phyloP scores from a whole-genome alignment of 208 protist genomes.

The Crithidia bombi region DNA sequence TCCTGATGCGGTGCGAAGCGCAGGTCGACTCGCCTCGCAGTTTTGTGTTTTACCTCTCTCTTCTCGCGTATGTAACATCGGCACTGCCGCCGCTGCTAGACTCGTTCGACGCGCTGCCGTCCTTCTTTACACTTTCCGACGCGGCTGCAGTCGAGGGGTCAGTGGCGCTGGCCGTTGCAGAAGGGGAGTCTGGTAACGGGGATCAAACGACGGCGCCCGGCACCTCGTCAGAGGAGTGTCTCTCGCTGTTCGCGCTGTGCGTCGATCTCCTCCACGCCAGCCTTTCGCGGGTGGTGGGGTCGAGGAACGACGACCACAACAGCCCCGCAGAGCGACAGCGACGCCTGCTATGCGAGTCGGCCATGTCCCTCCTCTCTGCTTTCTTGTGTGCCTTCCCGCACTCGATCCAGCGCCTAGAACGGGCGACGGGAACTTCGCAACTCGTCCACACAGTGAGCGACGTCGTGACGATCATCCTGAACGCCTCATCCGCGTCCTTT shows the following conservation, averaged over 20 bases:
- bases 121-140: conserved; percentile 23
- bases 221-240: neutral
- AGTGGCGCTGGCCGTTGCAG: neutral
- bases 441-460: conserved; percentile 17
- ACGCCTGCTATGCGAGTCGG: conserved; percentile 26
- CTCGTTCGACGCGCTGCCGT: conserved; percentile 25
- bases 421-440: conserved; percentile 1
- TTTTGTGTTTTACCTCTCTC: conserved; percentile 35
- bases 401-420: conserved; percentile 27
- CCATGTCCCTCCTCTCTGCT: conserved; percentile 25
- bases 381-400: conserved; percentile 34
- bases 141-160: neutral
- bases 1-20: conserved; percentile 27
- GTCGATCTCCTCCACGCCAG: conserved; percentile 19
- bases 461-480: conserved; percentile 17
- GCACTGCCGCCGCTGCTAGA: conserved; percentile 29
- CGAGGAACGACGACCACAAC: neutral
- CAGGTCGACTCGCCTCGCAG: conserved; percentile 16
- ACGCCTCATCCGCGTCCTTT: conserved; percentile 13
- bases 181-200: neutral
- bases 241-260: conserved; percentile 21
- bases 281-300: neutral
- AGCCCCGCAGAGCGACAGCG: conserved; percentile 4
- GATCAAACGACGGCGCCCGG: neutral
- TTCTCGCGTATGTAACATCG: conserved; percentile 31